Base-by-base conservation (phyloP, 805 yeast genomes). In the Ogataea pini region DNA sequence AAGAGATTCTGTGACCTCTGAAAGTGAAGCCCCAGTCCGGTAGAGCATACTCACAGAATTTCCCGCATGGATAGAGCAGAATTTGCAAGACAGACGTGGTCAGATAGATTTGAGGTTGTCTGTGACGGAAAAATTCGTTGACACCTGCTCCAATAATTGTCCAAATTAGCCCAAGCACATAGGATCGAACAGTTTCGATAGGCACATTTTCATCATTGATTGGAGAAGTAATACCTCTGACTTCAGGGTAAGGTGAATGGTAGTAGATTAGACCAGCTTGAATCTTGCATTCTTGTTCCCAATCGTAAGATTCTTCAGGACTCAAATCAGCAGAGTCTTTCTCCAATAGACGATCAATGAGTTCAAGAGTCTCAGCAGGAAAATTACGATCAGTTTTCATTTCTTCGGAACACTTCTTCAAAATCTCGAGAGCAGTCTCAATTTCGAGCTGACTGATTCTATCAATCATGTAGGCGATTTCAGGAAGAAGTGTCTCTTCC, bases 231-330 rank as follows among this genome's bases (percentile, higher is more conserved):
- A 83, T 76, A 24, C 86, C 78, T 63, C 89, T 73, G 16, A 83
- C 87, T 63, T 83, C 88, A 1, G 85, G 80, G 59, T 82, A 83
- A 7, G 86, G 86, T 17, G 82, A 77, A 55, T 72, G 50, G 51
- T 59, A 76, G 66, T 60, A 52, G 17, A 71, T 69, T 25, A 65
- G 56, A 29, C 72, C 69, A 17, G 77, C 78, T 29, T 59, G 54
- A 36, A 63, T 48, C 46, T 59, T 60, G 16, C 57, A 55, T 43
- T 65, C 61, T 19, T 61, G 52, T 14, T 38, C 50, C 47, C 48
- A 54, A 20, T 54, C 52, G 28, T 27, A 28, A 12, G 31, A 17
- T 7, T 36, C 28, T 17, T 46, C 42, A 2, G 45, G 28, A 1
- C 42, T 22, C 13, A 36, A 34, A 14, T 62, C 54, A 40, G 62